Conservation (phyloP, 148 eudicot species). For the Camellia lanceoleosa region DNA sequence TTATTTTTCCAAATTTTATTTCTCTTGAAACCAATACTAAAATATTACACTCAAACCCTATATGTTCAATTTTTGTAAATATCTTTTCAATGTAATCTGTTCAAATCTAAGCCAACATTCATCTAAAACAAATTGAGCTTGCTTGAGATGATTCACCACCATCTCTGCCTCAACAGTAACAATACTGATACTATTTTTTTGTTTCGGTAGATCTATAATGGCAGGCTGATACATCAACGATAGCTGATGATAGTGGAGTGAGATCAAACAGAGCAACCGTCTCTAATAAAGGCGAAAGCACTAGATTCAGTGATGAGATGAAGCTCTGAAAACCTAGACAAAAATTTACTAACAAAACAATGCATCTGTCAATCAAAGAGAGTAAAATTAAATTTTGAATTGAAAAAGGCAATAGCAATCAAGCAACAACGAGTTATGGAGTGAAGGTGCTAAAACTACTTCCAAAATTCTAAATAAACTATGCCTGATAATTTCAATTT, state of each 20-base stretch:
- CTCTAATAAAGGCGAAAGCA: constrained; percentile 17
- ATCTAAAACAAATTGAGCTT: constrained; percentile 22
- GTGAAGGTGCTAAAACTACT: neutral
- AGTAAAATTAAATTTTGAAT: neutral
- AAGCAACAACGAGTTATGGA: neutral
- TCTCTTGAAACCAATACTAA: too few relatives aligned
- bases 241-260: constrained; percentile 30
- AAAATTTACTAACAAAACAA: neutral
- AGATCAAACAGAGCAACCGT: constrained; percentile 26
- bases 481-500: neutral
- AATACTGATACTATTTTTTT: neutral
- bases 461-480: neutral
- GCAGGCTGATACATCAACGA: constrained; percentile 19
- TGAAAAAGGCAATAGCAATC: neutral
- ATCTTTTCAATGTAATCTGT: too few relatives aligned
- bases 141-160: constrained; percentile 46
- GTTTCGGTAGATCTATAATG: neutral
- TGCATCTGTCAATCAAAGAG: neutral
- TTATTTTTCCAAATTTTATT: too few relatives aligned
- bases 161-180: constrained; percentile 34
- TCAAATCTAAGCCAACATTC: too few relatives aligned
- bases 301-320: constrained; percentile 13
- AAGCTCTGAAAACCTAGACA: constrained; percentile 22
- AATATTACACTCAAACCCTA: too few relatives aligned
- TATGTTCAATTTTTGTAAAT: too few relatives aligned